Percentiles rank a stretch among this genome's conserved stretches.
Evolutionary conservation across 495 filamentous ascomycete species (phyloP).

Genomic region (Trichoderma asperelloides): DNA sequence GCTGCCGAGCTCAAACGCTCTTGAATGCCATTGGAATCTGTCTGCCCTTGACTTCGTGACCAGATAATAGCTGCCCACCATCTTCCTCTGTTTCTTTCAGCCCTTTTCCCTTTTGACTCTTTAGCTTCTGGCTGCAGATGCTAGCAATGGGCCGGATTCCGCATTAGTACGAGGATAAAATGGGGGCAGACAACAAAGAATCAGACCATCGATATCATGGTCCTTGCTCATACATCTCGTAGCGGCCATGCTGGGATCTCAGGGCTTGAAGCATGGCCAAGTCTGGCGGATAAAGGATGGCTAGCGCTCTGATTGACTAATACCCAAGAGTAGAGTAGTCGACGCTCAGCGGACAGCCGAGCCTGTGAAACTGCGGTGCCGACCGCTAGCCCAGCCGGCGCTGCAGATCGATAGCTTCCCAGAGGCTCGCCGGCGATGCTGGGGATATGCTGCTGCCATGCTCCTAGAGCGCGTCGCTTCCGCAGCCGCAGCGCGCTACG

Average conservation of each 20-base stretch:
- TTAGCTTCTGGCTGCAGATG: background rate
- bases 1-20: background rate
- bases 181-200: background rate
- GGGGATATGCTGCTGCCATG: background rate
- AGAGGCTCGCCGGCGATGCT: background rate
- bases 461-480: background rate
- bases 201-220: background rate
- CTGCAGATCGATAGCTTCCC: background rate
- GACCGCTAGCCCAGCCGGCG: conserved; percentile 4
- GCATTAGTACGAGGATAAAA: background rate
- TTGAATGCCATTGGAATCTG: background rate
- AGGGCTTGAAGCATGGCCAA: background rate
- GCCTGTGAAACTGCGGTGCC: conserved; percentile 1
- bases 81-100: background rate
- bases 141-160: background rate
- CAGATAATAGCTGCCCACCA: background rate
- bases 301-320: background rate
- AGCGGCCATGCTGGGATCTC: background rate
- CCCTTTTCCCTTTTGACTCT: background rate
- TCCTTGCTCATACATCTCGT: background rate
- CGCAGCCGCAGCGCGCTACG: background rate
- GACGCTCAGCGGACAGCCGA: background rate
- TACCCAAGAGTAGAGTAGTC: background rate
- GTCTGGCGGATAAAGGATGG: background rate
- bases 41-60: background rate